These are phyloP conservation scores for Xylaria sp. DNA, from an alignment of 2,329 filamentous ascomycete species.

Conservation along the genomic window DNA sequence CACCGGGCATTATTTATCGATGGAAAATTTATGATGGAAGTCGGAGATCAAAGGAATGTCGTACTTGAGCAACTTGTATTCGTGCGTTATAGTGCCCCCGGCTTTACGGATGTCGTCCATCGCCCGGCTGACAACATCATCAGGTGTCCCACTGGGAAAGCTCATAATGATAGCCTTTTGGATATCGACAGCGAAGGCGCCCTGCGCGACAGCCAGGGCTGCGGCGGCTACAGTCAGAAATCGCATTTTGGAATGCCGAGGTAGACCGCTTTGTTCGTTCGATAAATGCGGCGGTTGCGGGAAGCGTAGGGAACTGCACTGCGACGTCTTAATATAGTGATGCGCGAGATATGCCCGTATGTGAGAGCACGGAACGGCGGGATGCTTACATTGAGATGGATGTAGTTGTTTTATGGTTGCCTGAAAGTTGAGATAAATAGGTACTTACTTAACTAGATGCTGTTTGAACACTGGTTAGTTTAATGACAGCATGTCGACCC, in stretches of 20 bases:
- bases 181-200: conserved; percentile 69
- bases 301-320: conserved; percentile 3
- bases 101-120: conserved; percentile 75
- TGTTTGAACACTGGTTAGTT: conserved; percentile 2
- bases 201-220: conserved; percentile 66
- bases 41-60: conserved; percentile 44
- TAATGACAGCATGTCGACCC: conserved; percentile 20
- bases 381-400: conserved; percentile 3
- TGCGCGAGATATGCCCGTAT: not conserved
- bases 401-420: conserved; percentile 13
- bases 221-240: conserved; percentile 63
- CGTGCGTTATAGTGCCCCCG: conserved; percentile 82
- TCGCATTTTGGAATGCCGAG: conserved; percentile 66
- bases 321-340: not conserved
- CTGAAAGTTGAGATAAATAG: conserved; percentile 11
- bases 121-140: conserved; percentile 74
- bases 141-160: conserved; percentile 75
- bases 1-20: not conserved
- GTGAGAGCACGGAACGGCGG: not conserved
- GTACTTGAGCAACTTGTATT: conserved; percentile 75
- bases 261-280: conserved; percentile 25
- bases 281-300: not conserved
- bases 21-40: conserved; percentile 5
- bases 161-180: conserved; percentile 82
- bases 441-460: not conserved